Base-by-base conservation (phyloP, 805 yeast genomes). In the Grigorovia jiainica region DNA sequence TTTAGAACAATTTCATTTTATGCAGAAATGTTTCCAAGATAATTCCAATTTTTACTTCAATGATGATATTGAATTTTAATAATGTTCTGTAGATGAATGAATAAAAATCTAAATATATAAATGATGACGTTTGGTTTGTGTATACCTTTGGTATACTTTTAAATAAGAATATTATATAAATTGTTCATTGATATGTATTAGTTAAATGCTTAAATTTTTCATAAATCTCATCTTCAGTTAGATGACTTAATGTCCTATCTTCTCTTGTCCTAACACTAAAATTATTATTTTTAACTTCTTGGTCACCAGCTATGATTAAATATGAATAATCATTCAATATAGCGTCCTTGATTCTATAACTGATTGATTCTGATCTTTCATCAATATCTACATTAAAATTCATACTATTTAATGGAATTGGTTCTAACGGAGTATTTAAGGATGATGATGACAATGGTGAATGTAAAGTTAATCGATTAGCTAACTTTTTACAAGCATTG, bases 31-130 rank as follows among this genome's bases (percentile, higher is more conserved):
- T 68, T 92, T 92, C 78, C 79, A 87, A 67, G 70, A 75, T 59
- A 76, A 90, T 65, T 97, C 97, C 20, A 97, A 90, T 44, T 81
- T 84, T 42, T 90, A 90, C 64, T 80, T 86, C 49, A 97, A 87
- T 59, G 95, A 87, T 62, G 65, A 18, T 18, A n/a, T 29, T 25
- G 21, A 19, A 3, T 27, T 27, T 7, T 27, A 11, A 13, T 19
- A 19, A 25, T 9, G 15, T 25, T 5, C 34, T 15, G 8, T 31
- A 16, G 15, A 6, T n/a, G n/a, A n/a, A n/a, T n/a, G n/a, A n/a
- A n/a, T 24, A 24, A 24, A 7, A 24, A 24, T 24, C 27, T 24
- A 10, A 7, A 7, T 24, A 24, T 24, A 10, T 24, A 24, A 7
- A 24, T 24, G 10, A 7, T 24, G 10, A 24, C 27, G 27, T 7